These are phyloP conservation scores for Salix suchowensis DNA, from an alignment of 345 rosid genomes.

Conservation along the genomic window DNA sequence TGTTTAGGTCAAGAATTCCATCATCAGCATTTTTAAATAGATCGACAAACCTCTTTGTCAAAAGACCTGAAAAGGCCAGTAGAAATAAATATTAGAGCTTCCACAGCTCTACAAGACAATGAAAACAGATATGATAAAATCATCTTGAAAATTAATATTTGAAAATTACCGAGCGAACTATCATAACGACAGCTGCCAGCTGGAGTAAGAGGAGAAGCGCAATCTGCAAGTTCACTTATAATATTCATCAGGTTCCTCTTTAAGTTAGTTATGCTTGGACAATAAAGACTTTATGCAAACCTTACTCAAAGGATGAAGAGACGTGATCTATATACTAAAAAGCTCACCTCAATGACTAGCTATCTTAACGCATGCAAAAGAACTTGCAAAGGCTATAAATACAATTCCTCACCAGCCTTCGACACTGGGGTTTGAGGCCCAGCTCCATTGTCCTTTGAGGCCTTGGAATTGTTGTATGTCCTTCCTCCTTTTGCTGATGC, in stretches of 20 bases:
- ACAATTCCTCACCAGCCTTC: slow-evolving; percentile 49
- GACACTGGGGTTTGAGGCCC: slow-evolving; percentile 69
- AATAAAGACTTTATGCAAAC: neutral
- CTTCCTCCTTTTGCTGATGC: slow-evolving; percentile 68
- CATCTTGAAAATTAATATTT: neutral
- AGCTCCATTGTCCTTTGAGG: slow-evolving; percentile 50
- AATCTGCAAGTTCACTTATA: slow-evolving; percentile 52
- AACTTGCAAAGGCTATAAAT: neutral
- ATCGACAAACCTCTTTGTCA: slow-evolving; percentile 85
- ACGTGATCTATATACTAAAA: neutral
- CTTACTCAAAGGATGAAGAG: neutral
- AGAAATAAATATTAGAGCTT: slow-evolving; percentile 7
- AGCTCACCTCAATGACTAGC: neutral
- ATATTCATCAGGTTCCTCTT: slow-evolving; percentile 17
- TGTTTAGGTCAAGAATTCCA: slow-evolving; percentile 85
- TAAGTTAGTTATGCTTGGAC: neutral
- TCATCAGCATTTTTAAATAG: slow-evolving; percentile 78
- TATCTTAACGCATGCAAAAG: neutral
- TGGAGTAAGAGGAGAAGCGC: slow-evolving; percentile 66
- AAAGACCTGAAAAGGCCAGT: slow-evolving; percentile 53
- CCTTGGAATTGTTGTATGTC: slow-evolving; percentile 51
- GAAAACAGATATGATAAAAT: slow-evolving; percentile 1
- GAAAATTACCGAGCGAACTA: slow-evolving; percentile 73
- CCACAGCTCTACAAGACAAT: neutral
- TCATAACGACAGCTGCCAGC: slow-evolving; percentile 93